Base-by-base conservation (phyloP, 805 yeast species). In the Candida gorgasii region DNA sequence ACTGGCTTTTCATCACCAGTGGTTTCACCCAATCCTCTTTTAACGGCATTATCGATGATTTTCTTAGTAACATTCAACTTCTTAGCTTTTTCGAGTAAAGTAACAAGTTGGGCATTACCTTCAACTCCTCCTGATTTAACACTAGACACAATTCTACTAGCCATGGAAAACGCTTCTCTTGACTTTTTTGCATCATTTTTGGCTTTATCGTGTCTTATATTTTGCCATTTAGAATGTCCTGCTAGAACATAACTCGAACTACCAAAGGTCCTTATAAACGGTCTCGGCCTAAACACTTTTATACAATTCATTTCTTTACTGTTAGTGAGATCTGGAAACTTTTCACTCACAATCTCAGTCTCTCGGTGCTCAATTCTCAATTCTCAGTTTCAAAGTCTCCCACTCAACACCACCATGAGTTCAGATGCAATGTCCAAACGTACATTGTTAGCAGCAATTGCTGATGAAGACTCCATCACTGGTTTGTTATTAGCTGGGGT, bases 401-500 rank as follows among this genome's bases (percentile, higher is more conserved):
- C 28, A 24, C 24, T 20, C 24, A 9, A 20, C 8, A 9, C 28
- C 5, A 36, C 14, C 13, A 59, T 57, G 63, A 59, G 63, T 53
- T 62, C 55, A 15, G 73, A 67, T 44, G 63, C 72, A 31, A 76
- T 73, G 69, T 63, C 77, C 47, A 86, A 89, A 60, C 83, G 99
- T 57, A 78, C 85, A 29, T 75, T 90, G 52, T 73, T 93, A 45
- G 98, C 97, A 9, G 95, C 90, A 29, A 89, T 93, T 58, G 99
- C 97, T 13, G 99, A 93, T 59, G 99, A 93, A 69, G 98, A 93
- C 60, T 86, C 98, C 16, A 90, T 93, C 46, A 93, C 99, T 1
- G 99, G 99, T 3, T 79, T 93, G 75, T 73, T 93, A 26, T 76
- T 93, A 45, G 99, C 99, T 1, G 99, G 99, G 20, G 82, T 88